Evolutionary conservation across 768 basidiomycete genomes (phyloP).

Genomic region (Dendrothele bispora): DNA sequence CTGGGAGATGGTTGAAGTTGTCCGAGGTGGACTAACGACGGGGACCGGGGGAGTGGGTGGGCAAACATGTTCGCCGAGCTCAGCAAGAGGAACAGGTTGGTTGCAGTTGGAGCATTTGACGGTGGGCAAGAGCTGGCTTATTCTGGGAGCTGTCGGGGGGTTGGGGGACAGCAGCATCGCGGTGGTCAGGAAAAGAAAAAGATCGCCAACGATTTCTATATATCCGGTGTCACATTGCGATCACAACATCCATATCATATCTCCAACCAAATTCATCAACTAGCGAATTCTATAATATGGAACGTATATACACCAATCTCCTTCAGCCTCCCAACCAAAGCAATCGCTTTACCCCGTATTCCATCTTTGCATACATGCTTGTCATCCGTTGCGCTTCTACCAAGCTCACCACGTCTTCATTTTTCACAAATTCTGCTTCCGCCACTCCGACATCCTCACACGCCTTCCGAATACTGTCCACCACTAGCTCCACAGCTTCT

Average conservation of each 20-base stretch:
- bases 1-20: slow-evolving; percentile 25
- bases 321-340: slow-evolving; percentile 81
- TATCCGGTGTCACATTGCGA: too few relatives aligned
- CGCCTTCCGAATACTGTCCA: slow-evolving; percentile 65
- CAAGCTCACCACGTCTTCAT: slow-evolving; percentile 83
- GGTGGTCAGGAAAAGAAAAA: too few relatives aligned
- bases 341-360: slow-evolving; percentile 88
- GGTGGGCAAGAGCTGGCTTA: slow-evolving; percentile 69
- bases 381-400: slow-evolving; percentile 84
- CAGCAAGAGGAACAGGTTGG: slow-evolving; percentile 64
- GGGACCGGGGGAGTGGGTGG: slow-evolving; percentile 45
- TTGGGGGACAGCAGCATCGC: slow-evolving; percentile 32
- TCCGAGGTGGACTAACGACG: slow-evolving; percentile 30
- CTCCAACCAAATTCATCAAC: too few relatives aligned
- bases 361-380: slow-evolving; percentile 87
- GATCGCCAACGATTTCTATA: too few relatives aligned
- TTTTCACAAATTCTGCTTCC: slow-evolving; percentile 49
- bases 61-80: slow-evolving; percentile 82
- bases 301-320: too few relatives aligned
- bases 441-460: slow-evolving; percentile 61
- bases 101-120: slow-evolving; percentile 86
- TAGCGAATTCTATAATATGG: too few relatives aligned
- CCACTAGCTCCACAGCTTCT: slow-evolving; percentile 76
- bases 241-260: too few relatives aligned
- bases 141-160: slow-evolving; percentile 26